Evolutionary conservation across 2,329 filamentous ascomycete species (phyloP), one percentile per base, ranked within the genome.

Genomic region (Xylariaceae sp.): DNA sequence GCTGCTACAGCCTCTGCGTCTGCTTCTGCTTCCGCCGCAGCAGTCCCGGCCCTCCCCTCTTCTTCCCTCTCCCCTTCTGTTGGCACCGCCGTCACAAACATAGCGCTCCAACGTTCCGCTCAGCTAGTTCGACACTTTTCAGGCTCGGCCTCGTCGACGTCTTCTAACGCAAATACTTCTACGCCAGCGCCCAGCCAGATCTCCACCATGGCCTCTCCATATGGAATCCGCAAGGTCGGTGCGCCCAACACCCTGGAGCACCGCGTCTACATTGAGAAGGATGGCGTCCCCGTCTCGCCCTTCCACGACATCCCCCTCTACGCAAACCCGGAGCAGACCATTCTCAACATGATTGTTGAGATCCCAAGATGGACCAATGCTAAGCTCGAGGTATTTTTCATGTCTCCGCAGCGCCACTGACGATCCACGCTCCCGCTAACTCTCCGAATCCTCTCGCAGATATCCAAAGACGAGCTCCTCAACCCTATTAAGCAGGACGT

Each of bases 361-460:
- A 96, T 99, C 69, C 94, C 94, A 69, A 87, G 94, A 79, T 99
- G 94, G 94, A 96, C 92, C 80, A 99, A 99, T 78, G 94, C 88
- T 70, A 99, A 99, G 86, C 89, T 95, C 76, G 94, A 99, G 88
- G 92, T 96, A n/a, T 13, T 77, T 54, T 58, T 36, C 30, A 36
- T 36, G 10, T 12, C 34, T n/a, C 21, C 26, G 5, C 39, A 34
- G 42, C 21, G 6, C 15, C 34, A 15, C 41, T 15, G 19, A 5
- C 9, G 22, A 12, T 44, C 18, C 10, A 26, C 36, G n/a, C 34
- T 37, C 43, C 49, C 30, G 58, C 58, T 53, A 22, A 55, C 59
- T 16, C 53, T 54, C 30, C 36, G 19, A 55, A 41, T 26, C 13
- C 55, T 13, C 55, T 39, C 40, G 21, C 71, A 96, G 92, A 96